These are phyloP conservation scores for Claviceps pusilla DNA, from an alignment of 2,329 filamentous ascomycete species.

Conservation along the genomic window DNA sequence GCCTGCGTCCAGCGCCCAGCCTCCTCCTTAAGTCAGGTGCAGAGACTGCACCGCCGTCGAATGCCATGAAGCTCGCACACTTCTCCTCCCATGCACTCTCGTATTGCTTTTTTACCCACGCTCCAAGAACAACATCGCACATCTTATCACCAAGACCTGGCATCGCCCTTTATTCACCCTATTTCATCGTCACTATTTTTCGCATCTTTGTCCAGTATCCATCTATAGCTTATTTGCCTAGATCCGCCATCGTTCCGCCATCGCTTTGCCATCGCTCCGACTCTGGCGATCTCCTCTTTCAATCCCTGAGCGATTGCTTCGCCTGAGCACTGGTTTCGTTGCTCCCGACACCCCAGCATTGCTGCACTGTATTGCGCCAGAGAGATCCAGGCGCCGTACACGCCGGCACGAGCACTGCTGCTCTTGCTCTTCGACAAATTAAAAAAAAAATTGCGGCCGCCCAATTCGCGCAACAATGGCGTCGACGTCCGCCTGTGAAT, in stretches of 20 bases:
- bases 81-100: constrained; percentile 8
- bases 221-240: background rate
- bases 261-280: background rate
- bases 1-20: constrained; percentile 7
- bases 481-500: constrained; percentile 11
- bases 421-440: background rate
- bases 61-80: constrained; percentile 8
- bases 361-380: background rate
- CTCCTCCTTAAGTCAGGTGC: constrained; percentile 5
- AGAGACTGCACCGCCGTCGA: constrained; percentile 6
- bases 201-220: constrained; percentile 3
- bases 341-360: constrained; percentile 6
- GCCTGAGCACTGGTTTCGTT: constrained; percentile 6
- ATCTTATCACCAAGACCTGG: background rate
- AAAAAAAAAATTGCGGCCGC: background rate
- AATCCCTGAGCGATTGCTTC: constrained; percentile 2
- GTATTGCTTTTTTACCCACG: constrained; percentile 1
- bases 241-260: background rate
- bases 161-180: constrained; percentile 1
- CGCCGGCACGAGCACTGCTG: constrained; percentile 4
- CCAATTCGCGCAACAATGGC: constrained; percentile 14
- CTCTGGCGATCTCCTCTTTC: background rate
- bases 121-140: background rate
- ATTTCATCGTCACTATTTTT: background rate
- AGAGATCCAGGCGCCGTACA: background rate